Evolutionary conservation across 352 stramenopile genomes (phyloP).

Genomic region (Pythium guiyangense): DNA sequence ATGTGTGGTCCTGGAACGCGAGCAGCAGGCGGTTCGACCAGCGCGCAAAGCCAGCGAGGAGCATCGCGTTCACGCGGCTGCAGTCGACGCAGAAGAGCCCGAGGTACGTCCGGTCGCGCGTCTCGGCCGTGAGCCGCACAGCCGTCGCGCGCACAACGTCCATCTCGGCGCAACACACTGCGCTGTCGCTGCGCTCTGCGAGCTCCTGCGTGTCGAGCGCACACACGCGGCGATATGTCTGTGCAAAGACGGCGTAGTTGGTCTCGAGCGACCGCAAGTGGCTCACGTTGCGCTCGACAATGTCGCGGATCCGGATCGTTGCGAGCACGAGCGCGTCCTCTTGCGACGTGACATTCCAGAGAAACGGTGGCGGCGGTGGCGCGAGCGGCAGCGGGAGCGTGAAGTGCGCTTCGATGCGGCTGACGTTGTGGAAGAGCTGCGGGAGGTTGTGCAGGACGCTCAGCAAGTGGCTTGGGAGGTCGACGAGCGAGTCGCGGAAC

Average conservation of each 20-base stretch:
- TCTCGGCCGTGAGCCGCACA: conserved; percentile 10
- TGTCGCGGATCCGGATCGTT: conserved; percentile 53
- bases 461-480: conserved; percentile 55
- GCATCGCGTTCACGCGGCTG: conserved; percentile 27
- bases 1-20: conserved; percentile 48
- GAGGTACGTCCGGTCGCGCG: conserved; percentile 11
- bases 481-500: conserved; percentile 45
- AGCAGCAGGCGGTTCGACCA: conserved; percentile 39
- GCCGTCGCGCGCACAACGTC: conserved; percentile 15
- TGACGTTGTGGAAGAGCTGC: conserved; percentile 61
- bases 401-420: conserved; percentile 66
- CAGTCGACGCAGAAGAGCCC: conserved; percentile 49
- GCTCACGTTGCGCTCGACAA: conserved; percentile 52
- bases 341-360: conserved; percentile 67
- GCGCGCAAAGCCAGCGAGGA: conserved; percentile 32
- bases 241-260: conserved; percentile 34
- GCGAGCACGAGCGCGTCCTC: conserved; percentile 53
- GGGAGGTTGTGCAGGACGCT: conserved; percentile 64
- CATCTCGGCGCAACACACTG: conserved; percentile 18
- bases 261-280: conserved; percentile 31
- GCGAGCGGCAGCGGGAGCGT: conserved; percentile 23
- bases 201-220: conserved; percentile 11
- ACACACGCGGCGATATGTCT: conserved; percentile 27
- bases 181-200: conserved; percentile 14
- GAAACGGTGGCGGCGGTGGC: conserved; percentile 25